Evolutionary conservation across 2,329 filamentous ascomycete species (phyloP).

Genomic region (Botrytis paeoniae): DNA sequence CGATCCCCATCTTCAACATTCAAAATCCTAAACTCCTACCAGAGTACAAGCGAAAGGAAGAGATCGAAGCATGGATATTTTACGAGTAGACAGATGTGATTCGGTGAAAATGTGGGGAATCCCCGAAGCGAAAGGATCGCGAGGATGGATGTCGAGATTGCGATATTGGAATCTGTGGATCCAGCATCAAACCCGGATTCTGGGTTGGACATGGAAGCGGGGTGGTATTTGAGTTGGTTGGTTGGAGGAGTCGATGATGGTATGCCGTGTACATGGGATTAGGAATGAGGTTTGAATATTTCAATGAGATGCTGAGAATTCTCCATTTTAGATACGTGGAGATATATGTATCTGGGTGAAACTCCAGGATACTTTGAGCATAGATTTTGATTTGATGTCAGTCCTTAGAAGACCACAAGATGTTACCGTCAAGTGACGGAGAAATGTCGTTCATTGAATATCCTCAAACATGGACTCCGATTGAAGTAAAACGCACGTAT

Average conservation of each 20-base stretch:
- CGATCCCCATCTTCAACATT: background rate
- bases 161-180: background rate
- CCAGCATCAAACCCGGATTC: background rate
- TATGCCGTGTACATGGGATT: background rate
- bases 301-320: background rate
- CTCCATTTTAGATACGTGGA: background rate
- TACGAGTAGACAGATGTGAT: background rate
- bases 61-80: background rate
- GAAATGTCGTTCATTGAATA: background rate
- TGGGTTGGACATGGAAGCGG: background rate
- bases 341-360: background rate
- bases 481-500: background rate
- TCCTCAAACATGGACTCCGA: background rate
- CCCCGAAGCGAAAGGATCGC: background rate
- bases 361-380: background rate
- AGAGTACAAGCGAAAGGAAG: background rate
- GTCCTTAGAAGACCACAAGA: background rate
- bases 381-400: background rate
- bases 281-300: background rate
- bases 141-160: background rate
- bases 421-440: background rate
- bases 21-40: background rate
- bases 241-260: background rate
- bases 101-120: background rate
- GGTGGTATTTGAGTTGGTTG: background rate